Percentiles rank a stretch among this genome's conserved stretches.
Conservation (phyloP, 1,139 yeast genomes). For the Pichia sp. region DNA sequence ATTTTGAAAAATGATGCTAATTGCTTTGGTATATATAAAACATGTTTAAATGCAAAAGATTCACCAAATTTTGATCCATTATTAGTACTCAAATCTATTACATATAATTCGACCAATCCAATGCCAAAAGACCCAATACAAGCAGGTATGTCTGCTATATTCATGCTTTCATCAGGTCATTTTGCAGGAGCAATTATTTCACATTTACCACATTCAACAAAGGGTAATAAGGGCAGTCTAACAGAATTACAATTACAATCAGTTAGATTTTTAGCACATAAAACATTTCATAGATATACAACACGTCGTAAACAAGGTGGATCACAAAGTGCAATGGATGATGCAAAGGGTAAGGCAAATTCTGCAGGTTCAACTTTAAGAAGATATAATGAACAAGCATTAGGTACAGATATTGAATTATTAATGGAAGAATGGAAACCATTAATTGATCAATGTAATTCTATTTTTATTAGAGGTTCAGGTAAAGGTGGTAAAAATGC, state of each 20-base stretch:
- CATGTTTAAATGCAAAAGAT: slow-evolving; percentile 41
- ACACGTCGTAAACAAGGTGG: slow-evolving; percentile 98
- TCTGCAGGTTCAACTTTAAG: slow-evolving; percentile 92
- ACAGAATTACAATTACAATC: slow-evolving; percentile 48
- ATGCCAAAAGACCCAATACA: slow-evolving; percentile 16
- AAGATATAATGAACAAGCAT: slow-evolving; percentile 81
- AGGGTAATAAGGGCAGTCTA: slow-evolving; percentile 46
- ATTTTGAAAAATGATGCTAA: slow-evolving; percentile 28
- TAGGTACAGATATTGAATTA: slow-evolving; percentile 68
- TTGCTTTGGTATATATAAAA: slow-evolving; percentile 66
- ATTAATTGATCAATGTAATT: slow-evolving; percentile 51
- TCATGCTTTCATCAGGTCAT: slow-evolving; percentile 98
- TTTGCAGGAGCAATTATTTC: slow-evolving; percentile 92
- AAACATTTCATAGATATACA: slow-evolving; percentile 90
- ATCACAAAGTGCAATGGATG: slow-evolving; percentile 87
- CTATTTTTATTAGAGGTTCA: slow-evolving; percentile 78
- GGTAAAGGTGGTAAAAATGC: slow-evolving; percentile 40
- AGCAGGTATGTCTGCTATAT: slow-evolving; percentile 54
- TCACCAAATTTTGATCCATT: slow-evolving; percentile 35
- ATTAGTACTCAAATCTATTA: slow-evolving; percentile 20
- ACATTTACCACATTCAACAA: slow-evolving; percentile 53
- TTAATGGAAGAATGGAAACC: slow-evolving; percentile 59
- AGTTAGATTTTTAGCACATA: slow-evolving; percentile 63
- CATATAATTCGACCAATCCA: slow-evolving; percentile 1
- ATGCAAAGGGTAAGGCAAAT: slow-evolving; percentile 88